Conservation (phyloP, 2,329 filamentous ascomycete genomes). For the Fusarium tricinctum region DNA sequence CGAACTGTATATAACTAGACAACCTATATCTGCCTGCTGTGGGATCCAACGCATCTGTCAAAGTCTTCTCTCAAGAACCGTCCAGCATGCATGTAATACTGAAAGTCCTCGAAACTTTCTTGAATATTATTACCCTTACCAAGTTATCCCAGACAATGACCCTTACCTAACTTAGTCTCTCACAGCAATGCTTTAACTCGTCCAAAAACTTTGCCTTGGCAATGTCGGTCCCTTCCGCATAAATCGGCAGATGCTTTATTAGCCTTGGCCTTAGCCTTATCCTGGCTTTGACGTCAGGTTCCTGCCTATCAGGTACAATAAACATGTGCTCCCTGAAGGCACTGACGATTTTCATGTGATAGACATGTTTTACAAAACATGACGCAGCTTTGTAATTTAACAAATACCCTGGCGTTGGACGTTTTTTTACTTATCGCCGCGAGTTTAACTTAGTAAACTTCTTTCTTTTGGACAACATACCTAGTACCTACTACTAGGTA, state of each 20-base stretch:
- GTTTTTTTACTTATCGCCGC: not conserved
- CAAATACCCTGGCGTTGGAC: not conserved
- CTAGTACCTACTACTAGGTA: too few species aligned
- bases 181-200: not conserved
- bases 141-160: too few species aligned
- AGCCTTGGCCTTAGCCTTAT: conserved; percentile 4
- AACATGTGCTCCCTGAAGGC: conserved; percentile 32
- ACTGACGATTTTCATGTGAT: conserved; percentile 37
- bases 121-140: too few species aligned
- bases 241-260: not conserved
- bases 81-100: too few species aligned
- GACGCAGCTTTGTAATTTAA: conserved; percentile 13
- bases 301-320: conserved; percentile 48
- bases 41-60: too few species aligned
- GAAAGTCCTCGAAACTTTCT: too few species aligned
- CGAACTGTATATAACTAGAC: too few species aligned
- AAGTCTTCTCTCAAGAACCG: too few species aligned
- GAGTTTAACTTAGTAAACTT: conserved; percentile 2
- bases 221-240: conserved; percentile 24
- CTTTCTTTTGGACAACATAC: not conserved
- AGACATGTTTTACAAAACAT: conserved; percentile 12
- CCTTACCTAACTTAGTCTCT: not conserved
- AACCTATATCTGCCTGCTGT: too few species aligned
- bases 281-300: conserved; percentile 47
- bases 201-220: conserved; percentile 1